Evolutionary conservation across 495 filamentous ascomycete genomes (phyloP), one percentile per base, ranked within the genome.

Genomic region (Podospora didyma): DNA sequence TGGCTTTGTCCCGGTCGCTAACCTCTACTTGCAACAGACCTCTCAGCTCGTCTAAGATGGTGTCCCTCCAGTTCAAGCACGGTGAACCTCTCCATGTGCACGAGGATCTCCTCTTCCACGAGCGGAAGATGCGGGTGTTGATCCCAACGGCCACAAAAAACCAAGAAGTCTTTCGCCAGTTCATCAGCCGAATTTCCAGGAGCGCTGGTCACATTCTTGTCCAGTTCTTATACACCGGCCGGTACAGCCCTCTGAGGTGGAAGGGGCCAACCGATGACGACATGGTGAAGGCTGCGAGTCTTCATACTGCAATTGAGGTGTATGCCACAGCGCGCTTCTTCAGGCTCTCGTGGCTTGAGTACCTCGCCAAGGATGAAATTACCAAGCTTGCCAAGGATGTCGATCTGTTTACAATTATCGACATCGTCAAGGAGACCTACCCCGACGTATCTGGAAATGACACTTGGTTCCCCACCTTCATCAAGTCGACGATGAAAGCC

Each of bases 391-490:
- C 23, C 52, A 47, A 54, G 16, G 26, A 20, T 31, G 16, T 54
- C 7, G 23, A 54, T 54, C 23, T 28, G 5, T 47, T 54, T 10
- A 54, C 52, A 2, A 47, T 48, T 44, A 47, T 54, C n/a, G 42
- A 54, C 24, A 47, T 54, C 14, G 42, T 47, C 42, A 47, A 34
- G 1, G n/a, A 47, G 23, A 22, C 42, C 1, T 54, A 54, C 52
- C 52, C 52, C 2, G 9, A 1, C 2, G 6, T n/a, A 7, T 28
- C 1, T 0, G 51, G 23, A 11, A 54, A 46, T 3, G 51, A 54
- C 42, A 46, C 51, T 34, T 54, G 51, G 51, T 31, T 54, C 23
- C 41, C 51, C 12, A 31, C 14, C 37, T 54, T 46, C 41, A 46
- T 54, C 39, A 54, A 54, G 37, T 6, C 3, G 5, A 54, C 37